phyloP scores from a whole-genome alignment of 2,329 filamentous ascomycete genomes.

The Aspergillus tamarii region DNA sequence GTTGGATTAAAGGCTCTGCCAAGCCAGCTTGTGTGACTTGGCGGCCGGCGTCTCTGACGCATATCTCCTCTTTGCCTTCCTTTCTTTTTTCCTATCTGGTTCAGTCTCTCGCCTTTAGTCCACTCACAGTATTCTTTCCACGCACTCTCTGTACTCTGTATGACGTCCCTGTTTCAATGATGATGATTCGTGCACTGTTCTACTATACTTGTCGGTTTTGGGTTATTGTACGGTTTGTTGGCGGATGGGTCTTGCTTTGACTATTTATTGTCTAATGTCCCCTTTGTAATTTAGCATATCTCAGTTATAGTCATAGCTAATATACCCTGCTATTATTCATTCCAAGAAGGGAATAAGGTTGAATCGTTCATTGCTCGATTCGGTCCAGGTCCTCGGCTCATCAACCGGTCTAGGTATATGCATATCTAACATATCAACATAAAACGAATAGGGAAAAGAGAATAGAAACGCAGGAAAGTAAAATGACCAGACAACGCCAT shows the following conservation, averaged over 20 bases:
- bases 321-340: constrained; percentile 10
- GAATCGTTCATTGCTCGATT: constrained; percentile 2
- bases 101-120: not conserved
- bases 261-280: constrained; percentile 21
- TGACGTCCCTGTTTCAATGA: constrained; percentile 11
- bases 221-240: constrained; percentile 15
- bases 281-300: constrained; percentile 21
- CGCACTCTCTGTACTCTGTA: not conserved
- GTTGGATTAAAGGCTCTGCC: constrained; percentile 29
- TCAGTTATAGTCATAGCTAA: constrained; percentile 7
- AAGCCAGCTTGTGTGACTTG: not conserved
- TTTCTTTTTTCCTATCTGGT: not conserved
- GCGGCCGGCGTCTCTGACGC: constrained; percentile 3
- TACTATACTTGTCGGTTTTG: not conserved
- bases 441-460: not conserved
- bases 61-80: constrained; percentile 1
- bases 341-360: not conserved
- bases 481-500: constrained; percentile 27
- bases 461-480: not conserved
- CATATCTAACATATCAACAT: constrained; percentile 10
- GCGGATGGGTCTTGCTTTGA: constrained; percentile 9
- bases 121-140: not conserved
- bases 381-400: not conserved
- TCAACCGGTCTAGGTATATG: constrained; percentile 5
- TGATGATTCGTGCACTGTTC: constrained; percentile 7